Conservation (phyloP, 2,329 filamentous ascomycete species). For the Beauveria bassiana region DNA sequence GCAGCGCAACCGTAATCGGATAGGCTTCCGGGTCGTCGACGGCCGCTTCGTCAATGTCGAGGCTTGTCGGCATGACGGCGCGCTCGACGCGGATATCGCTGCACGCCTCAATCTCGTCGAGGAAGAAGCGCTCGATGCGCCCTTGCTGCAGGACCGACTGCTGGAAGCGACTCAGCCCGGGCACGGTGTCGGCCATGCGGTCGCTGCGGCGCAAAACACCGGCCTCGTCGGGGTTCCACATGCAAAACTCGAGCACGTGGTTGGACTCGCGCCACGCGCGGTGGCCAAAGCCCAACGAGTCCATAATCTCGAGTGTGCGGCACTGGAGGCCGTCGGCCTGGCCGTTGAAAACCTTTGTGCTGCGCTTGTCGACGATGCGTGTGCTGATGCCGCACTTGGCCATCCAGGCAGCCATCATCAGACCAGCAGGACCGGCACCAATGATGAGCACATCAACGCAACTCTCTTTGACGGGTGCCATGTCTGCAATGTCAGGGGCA, state of each 20-base stretch:
- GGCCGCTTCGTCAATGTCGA: constrained; percentile 45
- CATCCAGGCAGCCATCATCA: constrained; percentile 35
- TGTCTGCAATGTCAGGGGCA: neutral
- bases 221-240: constrained; percentile 55
- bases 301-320: constrained; percentile 63
- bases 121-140: constrained; percentile 59
- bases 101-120: constrained; percentile 42
- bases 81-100: constrained; percentile 47
- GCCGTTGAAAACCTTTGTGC: constrained; percentile 21
- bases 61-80: constrained; percentile 47
- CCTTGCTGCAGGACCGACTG: constrained; percentile 65
- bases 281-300: constrained; percentile 61
- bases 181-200: constrained; percentile 54
- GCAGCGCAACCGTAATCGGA: constrained; percentile 52
- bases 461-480: neutral
- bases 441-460: constrained; percentile 35
- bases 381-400: constrained; percentile 19
- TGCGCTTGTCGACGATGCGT: constrained; percentile 16
- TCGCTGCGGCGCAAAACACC: constrained; percentile 51
- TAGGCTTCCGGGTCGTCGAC: constrained; percentile 45
- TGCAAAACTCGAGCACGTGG: constrained; percentile 52
- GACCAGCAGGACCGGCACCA: constrained; percentile 38
- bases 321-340: constrained; percentile 47
- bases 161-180: constrained; percentile 54
- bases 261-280: constrained; percentile 58